These are phyloP conservation scores for Thraustochytrium striatum DNA, from an alignment of 352 stramenopile species.

Conservation along the genomic window DNA sequence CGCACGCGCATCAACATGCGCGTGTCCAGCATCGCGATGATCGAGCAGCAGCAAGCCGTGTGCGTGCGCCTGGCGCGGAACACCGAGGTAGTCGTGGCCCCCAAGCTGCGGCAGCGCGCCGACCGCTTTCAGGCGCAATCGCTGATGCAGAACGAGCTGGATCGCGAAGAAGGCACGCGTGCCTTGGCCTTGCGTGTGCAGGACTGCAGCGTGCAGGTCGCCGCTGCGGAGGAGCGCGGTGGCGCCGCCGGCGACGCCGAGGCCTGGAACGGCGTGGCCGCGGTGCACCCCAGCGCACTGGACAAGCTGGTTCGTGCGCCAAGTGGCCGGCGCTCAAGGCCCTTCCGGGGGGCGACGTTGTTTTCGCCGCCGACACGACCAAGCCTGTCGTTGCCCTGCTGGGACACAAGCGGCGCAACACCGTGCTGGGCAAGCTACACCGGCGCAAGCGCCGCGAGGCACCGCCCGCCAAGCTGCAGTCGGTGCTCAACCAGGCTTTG, in stretches of 20 bases:
- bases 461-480: background rate
- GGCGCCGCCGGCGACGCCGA: background rate
- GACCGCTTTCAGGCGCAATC: constrained; percentile 13
- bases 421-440: background rate
- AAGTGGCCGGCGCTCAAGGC: constrained; percentile 18
- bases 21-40: constrained; percentile 22
- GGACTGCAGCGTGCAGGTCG: background rate
- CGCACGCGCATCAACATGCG: constrained; percentile 44
- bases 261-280: constrained; percentile 11
- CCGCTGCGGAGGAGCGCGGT: background rate
- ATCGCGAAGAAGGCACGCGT: background rate
- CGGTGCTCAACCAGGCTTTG: background rate
- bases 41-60: constrained; percentile 26
- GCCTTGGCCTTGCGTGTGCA: constrained; percentile 12
- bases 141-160: constrained; percentile 11
- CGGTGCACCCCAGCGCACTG: background rate
- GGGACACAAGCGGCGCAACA: constrained; percentile 7
- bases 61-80: constrained; percentile 42
- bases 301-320: background rate
- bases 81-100: constrained; percentile 36
- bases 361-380: constrained; percentile 1
- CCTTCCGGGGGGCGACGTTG: constrained; percentile 1
- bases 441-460: background rate
- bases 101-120: constrained; percentile 28
- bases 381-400: constrained; percentile 12